These are phyloP conservation scores for Pleurotus djamor DNA, from an alignment of 768 basidiomycete genomes.

Conservation along the genomic window DNA sequence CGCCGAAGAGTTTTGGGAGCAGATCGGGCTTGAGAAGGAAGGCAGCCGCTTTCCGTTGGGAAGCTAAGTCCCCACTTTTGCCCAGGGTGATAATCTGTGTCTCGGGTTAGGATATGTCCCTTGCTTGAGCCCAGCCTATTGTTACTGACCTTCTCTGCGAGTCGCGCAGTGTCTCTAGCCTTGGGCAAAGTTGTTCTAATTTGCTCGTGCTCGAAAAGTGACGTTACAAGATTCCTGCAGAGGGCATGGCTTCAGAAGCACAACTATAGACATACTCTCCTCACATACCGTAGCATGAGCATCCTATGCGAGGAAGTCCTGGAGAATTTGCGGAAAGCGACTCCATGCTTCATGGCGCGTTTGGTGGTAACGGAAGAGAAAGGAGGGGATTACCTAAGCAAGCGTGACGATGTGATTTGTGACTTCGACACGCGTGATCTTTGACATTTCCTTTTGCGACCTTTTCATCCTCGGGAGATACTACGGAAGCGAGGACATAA, in stretches of 20 bases:
- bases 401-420: neutral
- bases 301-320: slow-evolving; percentile 90
- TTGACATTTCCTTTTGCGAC: too few relatives aligned
- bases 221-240: slow-evolving; percentile 87
- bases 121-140: neutral
- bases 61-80: slow-evolving; percentile 73
- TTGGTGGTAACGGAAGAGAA: slow-evolving; percentile 10
- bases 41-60: slow-evolving; percentile 70
- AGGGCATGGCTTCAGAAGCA: neutral
- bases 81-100: slow-evolving; percentile 86
- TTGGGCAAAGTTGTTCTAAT: slow-evolving; percentile 96
- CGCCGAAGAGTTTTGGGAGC: slow-evolving; percentile 80
- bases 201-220: slow-evolving; percentile 91
- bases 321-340: slow-evolving; percentile 89
- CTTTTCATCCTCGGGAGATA: neutral
- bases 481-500: neutral
- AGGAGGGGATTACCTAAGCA: slow-evolving; percentile 9
- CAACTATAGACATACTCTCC: slow-evolving; percentile 5
- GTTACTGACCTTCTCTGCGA: slow-evolving; percentile 82
- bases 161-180: slow-evolving; percentile 85
- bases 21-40: slow-evolving; percentile 76
- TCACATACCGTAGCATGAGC: slow-evolving; percentile 85
- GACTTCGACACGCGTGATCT: neutral
- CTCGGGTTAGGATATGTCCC: slow-evolving; percentile 4
- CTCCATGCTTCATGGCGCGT: slow-evolving; percentile 91